Evolutionary conservation across 139 green algal genomes (phyloP).

Genomic region (Bryopsis sp.): DNA sequence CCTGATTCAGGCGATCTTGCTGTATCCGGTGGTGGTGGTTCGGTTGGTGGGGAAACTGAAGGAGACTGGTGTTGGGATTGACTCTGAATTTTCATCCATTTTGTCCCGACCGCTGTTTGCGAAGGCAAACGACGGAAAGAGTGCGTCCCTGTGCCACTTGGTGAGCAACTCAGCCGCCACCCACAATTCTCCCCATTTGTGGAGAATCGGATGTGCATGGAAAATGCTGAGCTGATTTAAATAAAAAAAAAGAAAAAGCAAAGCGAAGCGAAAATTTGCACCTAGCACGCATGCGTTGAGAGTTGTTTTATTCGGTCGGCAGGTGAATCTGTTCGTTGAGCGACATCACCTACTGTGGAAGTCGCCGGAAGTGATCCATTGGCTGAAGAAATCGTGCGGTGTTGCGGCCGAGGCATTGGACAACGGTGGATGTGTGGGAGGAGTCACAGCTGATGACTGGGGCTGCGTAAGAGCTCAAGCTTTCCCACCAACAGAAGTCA

Average conservation of each 20-base stretch:
- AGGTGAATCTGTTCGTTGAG: conserved; percentile 69
- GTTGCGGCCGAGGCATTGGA: conserved; percentile 27
- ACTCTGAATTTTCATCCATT: conserved; percentile 44
- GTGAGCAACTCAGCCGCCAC: conserved; percentile 22
- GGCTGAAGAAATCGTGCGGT: conserved; percentile 39
- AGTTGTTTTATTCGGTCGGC: not conserved
- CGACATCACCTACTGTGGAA: conserved; percentile 79
- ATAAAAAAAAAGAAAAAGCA: no score
- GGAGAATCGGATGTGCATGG: not conserved
- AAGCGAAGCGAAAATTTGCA: no score
- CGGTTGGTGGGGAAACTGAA: conserved; percentile 50
- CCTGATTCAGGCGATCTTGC: conserved; percentile 55
- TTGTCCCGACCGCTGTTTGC: conserved; percentile 46
- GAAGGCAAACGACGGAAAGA: conserved; percentile 34
- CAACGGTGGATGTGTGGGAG: not conserved
- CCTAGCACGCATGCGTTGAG: not conserved
- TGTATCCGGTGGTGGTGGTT: conserved; percentile 65
- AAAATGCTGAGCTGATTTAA: not conserved
- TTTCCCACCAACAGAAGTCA: conserved; percentile 5
- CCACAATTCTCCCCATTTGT: not conserved
- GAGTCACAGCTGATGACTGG: conserved; percentile 15
- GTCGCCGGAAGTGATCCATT: conserved; percentile 48
- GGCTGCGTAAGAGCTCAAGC: not conserved
- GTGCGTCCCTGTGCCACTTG: conserved; percentile 63
- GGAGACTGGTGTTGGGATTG: conserved; percentile 42